These are phyloP conservation scores for Hypsizygus marmoreus DNA, from an alignment of 768 basidiomycete species.

Conservation along the genomic window DNA sequence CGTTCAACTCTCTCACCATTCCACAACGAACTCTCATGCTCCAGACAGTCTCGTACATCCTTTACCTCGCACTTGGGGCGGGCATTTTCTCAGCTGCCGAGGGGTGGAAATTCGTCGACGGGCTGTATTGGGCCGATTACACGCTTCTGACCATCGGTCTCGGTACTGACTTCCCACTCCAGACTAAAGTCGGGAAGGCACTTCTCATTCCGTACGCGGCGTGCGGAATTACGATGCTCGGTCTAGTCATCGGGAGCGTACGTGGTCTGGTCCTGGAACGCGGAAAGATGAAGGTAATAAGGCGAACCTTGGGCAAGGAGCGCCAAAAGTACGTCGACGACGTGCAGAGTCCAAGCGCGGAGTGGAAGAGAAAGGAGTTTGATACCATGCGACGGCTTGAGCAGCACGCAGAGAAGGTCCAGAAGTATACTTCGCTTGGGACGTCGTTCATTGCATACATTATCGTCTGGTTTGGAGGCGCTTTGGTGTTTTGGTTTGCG, in stretches of 20 bases:
- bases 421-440: conserved; percentile 30
- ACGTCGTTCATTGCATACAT: conserved; percentile 28
- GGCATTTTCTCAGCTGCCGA: conserved; percentile 37
- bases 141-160: conserved; percentile 43
- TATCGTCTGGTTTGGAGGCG: conserved; percentile 37
- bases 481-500: conserved; percentile 36
- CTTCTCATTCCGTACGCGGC: conserved; percentile 41
- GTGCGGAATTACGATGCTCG: conserved; percentile 38
- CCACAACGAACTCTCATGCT: conserved; percentile 46
- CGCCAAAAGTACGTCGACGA: conserved; percentile 25
- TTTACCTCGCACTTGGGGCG: conserved; percentile 41
- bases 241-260: conserved; percentile 39
- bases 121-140: conserved; percentile 45
- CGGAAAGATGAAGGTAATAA: conserved; percentile 34
- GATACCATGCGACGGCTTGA: conserved; percentile 40
- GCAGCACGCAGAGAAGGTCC: conserved; percentile 20
- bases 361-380: conserved; percentile 37
- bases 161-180: conserved; percentile 39
- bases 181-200: conserved; percentile 24
- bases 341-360: conserved; percentile 16
- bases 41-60: conserved; percentile 39
- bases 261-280: conserved; percentile 40
- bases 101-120: conserved; percentile 39
- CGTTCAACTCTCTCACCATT: conserved; percentile 36
- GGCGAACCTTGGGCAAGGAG: conserved; percentile 33